Base-by-base conservation (phyloP, 1,284 basidiomycete genomes). In the Ceratobasidium theobromae region DNA sequence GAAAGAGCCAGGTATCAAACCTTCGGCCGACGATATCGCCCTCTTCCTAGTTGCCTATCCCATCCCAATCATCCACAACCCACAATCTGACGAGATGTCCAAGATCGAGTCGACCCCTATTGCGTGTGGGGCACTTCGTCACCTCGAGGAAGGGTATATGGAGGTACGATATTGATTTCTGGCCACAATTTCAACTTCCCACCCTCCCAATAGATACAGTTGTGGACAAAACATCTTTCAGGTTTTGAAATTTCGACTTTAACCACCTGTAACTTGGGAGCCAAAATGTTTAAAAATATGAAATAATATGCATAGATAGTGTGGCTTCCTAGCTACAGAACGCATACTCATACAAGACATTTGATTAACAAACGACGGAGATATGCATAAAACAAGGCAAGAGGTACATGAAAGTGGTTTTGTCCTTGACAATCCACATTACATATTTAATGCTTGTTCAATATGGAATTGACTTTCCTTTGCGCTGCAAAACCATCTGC, bases 71-170 rank as follows among this genome's bases (percentile, higher is more conserved):
- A n/a, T 60, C 12, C 28, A 52, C 8, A 25, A 11, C n/a, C 3
- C 48, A 32, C 1, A 18, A 11, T 6, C 35, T 12, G 5, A 23
- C 8, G 48, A 32, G 3, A 16, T 16, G 11, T 25, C 12, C 16
- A 25, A 45, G 27, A n/a, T 40, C 23, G 60, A 64, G 33, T 53
- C 60, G 21, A 38, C 11, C 35, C 60, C 60, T 2, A 38, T 64
- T 12, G 60, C 48, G 4, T 64, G 60, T 30, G 60, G 60, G 1
- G 33, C 60, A 8, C 38, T 64, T 11, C 30, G 60, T 11, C 27
- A 64, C 33, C 49, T 64, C 28, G 60, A 48, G 1, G 60, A 64
- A 6, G 60, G 49, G 9, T 64, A 64, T n/a, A 64, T 64, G 48
- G 60, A 64, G 60, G 60, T 64, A 52, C 23, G 49, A 3, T 11